Base-by-base conservation (phyloP, 129 eudicot genomes). In the Escallonia herrerae region DNA sequence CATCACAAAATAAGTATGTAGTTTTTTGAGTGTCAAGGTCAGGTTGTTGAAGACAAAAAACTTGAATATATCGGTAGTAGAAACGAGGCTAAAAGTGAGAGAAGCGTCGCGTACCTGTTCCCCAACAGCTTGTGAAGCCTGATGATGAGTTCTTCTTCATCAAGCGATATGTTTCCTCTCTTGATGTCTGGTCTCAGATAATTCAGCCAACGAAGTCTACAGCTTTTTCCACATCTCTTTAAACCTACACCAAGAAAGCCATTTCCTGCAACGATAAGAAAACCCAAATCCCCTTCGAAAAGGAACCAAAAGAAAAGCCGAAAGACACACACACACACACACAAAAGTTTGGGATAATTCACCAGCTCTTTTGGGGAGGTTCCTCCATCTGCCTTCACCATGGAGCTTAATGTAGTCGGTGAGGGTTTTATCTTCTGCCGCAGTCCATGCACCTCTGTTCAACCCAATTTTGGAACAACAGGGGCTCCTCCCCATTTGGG, bases 371-470 rank as follows among this genome's bases (percentile, higher is more conserved):
- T 22, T 22, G 33, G 33, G 33, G 33, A 22, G 33, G 33, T 22
- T 22, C 33, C 33, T 22, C 33, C 33, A 22, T 22, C 33, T 22
- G 33, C 33, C 33, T 22, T 22, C 33, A 22, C 33, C 33, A 22
- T 22, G 33, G 33, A 22, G 33, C 33, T 22, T 22, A 22, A 22
- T 22, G 33, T 22, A 22, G 33, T 22, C 33, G 12, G 64, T 57
- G 11, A 80, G 80, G 58, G 62, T 75, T 68, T 80, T 80, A 74
- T 80, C 81, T 72, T 80, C 84, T 6, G 74, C 48, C 40, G 84
- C 22, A 3, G 81, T 80, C 84, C 84, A 80, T 37, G 84, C 70
- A 3, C 84, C 81, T 71, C 67, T 70, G 13, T 75, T 80, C 68
- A 80, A 58, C 46, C 81, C 84, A 22, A 22, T 1, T 22, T 22